Conservation (phyloP, 768 basidiomycete species). For the Rhizopogon sp. region DNA sequence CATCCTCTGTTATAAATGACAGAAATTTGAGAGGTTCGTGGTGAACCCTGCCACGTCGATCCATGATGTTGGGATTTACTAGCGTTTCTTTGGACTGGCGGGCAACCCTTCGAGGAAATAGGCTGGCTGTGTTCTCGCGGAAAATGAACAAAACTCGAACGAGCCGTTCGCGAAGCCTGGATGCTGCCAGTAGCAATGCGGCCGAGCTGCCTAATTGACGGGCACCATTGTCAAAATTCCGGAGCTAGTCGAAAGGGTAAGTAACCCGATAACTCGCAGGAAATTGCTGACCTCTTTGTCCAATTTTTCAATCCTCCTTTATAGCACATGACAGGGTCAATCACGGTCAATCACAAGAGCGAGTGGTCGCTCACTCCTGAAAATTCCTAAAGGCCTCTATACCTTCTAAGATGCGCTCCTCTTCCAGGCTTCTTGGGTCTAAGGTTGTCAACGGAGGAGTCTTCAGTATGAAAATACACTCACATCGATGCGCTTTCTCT, state of each 20-base stretch:
- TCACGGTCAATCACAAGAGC: slow-evolving; percentile 3
- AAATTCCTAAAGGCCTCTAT: slow-evolving; percentile 44
- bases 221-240: slow-evolving; percentile 41
- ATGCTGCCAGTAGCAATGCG: slow-evolving; percentile 39
- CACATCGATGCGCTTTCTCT: not conserved
- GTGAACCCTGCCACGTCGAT: slow-evolving; percentile 11
- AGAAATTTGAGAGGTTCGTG: slow-evolving; percentile 21
- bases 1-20: slow-evolving; percentile 25
- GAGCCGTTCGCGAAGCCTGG: slow-evolving; percentile 35
- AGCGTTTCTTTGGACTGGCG: slow-evolving; percentile 24
- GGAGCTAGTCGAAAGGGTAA: slow-evolving; percentile 22
- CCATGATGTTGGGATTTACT: slow-evolving; percentile 19
- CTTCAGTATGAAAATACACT: not conserved
- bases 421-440: slow-evolving; percentile 38
- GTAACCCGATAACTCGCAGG: not conserved
- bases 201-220: slow-evolving; percentile 42
- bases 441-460: slow-evolving; percentile 1
- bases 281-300: slow-evolving; percentile 31
- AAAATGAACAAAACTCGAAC: slow-evolving; percentile 37
- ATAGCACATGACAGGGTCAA: not conserved
- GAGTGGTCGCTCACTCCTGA: slow-evolving; percentile 33
- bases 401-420: slow-evolving; percentile 44
- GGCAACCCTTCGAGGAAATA: slow-evolving; percentile 37
- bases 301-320: slow-evolving; percentile 32
- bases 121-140: slow-evolving; percentile 40